Conservation (phyloP, 805 yeast genomes). For the Candida boidinii region DNA sequence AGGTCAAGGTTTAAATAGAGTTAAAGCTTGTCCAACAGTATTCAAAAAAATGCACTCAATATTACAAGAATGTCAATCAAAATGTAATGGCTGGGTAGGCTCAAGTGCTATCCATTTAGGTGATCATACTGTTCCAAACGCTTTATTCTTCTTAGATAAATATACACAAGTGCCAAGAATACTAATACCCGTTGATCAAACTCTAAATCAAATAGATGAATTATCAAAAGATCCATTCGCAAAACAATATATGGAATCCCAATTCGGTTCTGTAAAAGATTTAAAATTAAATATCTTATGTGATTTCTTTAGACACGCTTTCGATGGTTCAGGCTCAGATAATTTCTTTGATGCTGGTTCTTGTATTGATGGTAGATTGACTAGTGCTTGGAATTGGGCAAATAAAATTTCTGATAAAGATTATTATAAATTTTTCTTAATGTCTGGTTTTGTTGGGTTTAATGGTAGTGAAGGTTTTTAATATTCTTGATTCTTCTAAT, state of each 20-base stretch:
- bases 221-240: slow-evolving; percentile 41
- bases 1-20: slow-evolving; percentile 75
- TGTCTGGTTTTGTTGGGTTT: slow-evolving; percentile 68
- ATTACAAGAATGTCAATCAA: slow-evolving; percentile 55
- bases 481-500: not conserved
- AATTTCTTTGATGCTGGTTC: slow-evolving; percentile 79
- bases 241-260: slow-evolving; percentile 42
- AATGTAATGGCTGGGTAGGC: slow-evolving; percentile 66
- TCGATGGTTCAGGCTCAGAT: slow-evolving; percentile 80
- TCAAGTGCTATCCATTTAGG: slow-evolving; percentile 75
- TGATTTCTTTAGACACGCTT: slow-evolving; percentile 50
- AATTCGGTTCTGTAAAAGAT: slow-evolving; percentile 48
- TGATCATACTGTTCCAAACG: slow-evolving; percentile 79
- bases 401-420: slow-evolving; percentile 58
- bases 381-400: slow-evolving; percentile 81
- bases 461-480: slow-evolving; percentile 62
- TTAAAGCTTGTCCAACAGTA: slow-evolving; percentile 64
- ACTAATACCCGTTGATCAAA: slow-evolving; percentile 61
- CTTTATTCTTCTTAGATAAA: slow-evolving; percentile 69
- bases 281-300: slow-evolving; percentile 38
- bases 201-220: slow-evolving; percentile 45
- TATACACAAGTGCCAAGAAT: slow-evolving; percentile 75
- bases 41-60: slow-evolving; percentile 65
- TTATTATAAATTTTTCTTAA: slow-evolving; percentile 51
- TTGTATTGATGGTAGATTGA: slow-evolving; percentile 75